phyloP scores from a whole-genome alignment of 805 yeast genomes.

The Metschnikowia bowlesiae region DNA sequence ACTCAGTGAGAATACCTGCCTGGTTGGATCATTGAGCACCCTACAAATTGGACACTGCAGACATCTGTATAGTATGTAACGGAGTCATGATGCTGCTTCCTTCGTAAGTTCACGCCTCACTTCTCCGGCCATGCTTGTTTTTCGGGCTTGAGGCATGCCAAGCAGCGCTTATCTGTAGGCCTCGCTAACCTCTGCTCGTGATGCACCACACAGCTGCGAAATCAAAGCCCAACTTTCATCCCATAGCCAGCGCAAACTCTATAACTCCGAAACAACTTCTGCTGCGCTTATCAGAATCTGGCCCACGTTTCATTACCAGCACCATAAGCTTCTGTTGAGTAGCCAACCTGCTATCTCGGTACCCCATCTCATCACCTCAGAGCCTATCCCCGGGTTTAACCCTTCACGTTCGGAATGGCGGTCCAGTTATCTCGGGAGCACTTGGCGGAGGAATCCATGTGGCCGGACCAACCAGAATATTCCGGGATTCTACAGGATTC shows the following conservation, averaged over 20 bases:
- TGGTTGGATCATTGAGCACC: too few relatives aligned
- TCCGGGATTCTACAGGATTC: constrained; percentile 5
- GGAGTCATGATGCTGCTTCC: too few relatives aligned
- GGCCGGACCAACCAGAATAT: constrained; percentile 2
- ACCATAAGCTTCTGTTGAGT: neutral
- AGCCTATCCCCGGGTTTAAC: neutral
- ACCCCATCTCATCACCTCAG: neutral
- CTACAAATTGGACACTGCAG: too few relatives aligned
- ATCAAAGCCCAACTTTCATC: neutral
- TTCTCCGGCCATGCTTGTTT: neutral
- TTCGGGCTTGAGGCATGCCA: neutral
- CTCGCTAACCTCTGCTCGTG: constrained; percentile 1
- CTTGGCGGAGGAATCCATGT: constrained; percentile 5
- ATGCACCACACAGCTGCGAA: constrained; percentile 3
- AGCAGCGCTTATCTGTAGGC: neutral
- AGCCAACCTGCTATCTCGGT: neutral
- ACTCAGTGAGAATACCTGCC: too few relatives aligned
- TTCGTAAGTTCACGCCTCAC: too few relatives aligned
- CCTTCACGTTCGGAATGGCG: constrained; percentile 8
- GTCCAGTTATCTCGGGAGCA: constrained; percentile 15
- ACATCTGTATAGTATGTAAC: too few relatives aligned
- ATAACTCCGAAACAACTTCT: neutral
- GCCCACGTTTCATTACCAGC: neutral
- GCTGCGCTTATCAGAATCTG: neutral
- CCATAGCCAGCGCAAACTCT: neutral